Conservation (phyloP, 1,284 basidiomycete species). For the Mrakiaceae sp. region DNA sequence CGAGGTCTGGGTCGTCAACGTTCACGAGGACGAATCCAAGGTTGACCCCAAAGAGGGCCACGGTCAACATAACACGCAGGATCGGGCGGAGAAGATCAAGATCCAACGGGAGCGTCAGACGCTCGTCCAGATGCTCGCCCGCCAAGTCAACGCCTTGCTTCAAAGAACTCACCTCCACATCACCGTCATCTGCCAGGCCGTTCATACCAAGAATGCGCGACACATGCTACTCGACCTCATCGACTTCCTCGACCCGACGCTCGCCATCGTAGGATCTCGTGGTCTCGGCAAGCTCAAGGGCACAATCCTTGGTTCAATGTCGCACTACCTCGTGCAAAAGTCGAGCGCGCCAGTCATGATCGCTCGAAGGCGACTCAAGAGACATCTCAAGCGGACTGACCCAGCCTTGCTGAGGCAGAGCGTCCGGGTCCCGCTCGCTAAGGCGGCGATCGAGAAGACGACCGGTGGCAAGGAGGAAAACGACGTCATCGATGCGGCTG, state of each 20-base stretch:
- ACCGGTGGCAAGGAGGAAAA: conserved; percentile 35
- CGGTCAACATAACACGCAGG: conserved; percentile 42
- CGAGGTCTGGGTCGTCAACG: conserved; percentile 68
- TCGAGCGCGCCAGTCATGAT: conserved; percentile 83
- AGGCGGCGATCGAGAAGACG: conserved; percentile 61
- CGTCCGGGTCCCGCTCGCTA: conserved; percentile 69
- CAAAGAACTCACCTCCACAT: conserved; percentile 83
- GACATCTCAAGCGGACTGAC: conserved; percentile 44
- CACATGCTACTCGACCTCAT: conserved; percentile 91
- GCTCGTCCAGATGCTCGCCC: conserved; percentile 69
- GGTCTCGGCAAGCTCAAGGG: conserved; percentile 83
- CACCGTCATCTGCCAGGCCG: conserved; percentile 78
- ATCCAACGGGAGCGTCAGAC: conserved; percentile 90
- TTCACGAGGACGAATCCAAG: conserved; percentile 87
- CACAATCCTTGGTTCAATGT: conserved; percentile 91
- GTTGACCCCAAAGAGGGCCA: conserved; percentile 56
- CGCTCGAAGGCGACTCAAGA: conserved; percentile 10
- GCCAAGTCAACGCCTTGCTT: conserved; percentile 76
- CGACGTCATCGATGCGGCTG: conserved; percentile 33
- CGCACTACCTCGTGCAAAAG: conserved; percentile 92
- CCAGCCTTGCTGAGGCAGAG: conserved; percentile 36
- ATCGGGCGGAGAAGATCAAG: conserved; percentile 61
- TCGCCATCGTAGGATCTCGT: conserved; percentile 91
- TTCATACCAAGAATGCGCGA: conserved; percentile 86
- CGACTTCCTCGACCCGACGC: conserved; percentile 78